A percentile compares a stretch with the other conserved stretches of the same genome.
These are phyloP conservation scores for Aspergillus ustus DNA, from an alignment of 2,329 filamentous ascomycete genomes.

Conservation along the genomic window DNA sequence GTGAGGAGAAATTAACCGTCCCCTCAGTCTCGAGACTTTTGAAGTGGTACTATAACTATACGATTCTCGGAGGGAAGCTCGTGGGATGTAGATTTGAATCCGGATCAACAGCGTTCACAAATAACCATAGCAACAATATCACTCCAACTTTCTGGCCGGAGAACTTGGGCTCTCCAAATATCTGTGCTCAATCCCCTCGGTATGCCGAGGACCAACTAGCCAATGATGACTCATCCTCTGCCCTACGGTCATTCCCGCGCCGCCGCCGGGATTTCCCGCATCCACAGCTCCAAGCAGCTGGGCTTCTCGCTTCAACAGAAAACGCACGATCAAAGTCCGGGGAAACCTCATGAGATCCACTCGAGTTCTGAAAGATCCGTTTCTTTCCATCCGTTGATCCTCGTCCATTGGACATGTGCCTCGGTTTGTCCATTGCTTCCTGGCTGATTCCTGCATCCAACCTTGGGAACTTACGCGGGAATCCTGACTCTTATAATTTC, in stretches of 20 bases:
- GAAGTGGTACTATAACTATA: not conserved
- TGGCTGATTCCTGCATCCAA: not conserved
- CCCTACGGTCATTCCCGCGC: constrained; percentile 17
- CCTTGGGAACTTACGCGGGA: no score
- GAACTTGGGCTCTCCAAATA: not conserved
- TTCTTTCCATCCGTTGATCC: constrained; percentile 4
- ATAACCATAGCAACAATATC: not conserved
- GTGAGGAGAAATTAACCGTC: constrained; percentile 24
- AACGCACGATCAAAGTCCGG: constrained; percentile 13
- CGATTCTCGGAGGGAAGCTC: not conserved
- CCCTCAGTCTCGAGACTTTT: not conserved
- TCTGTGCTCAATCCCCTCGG: not conserved
- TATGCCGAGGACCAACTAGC: not conserved
- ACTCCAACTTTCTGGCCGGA: not conserved
- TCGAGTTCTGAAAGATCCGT: not conserved
- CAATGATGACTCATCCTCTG: constrained; percentile 10
- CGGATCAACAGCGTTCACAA: not conserved
- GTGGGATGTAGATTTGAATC: not conserved
- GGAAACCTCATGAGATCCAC: constrained; percentile 12
- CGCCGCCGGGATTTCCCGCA: constrained; percentile 21
- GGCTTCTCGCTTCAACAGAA: not conserved
- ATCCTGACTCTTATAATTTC: no score
- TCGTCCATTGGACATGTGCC: not conserved
- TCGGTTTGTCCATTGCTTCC: not conserved
- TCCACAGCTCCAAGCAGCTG: not conserved